Evolutionary conservation across 257 asterid genomes (phyloP), one percentile per base, ranked within the genome.

Genomic region (Plantago major): DNA sequence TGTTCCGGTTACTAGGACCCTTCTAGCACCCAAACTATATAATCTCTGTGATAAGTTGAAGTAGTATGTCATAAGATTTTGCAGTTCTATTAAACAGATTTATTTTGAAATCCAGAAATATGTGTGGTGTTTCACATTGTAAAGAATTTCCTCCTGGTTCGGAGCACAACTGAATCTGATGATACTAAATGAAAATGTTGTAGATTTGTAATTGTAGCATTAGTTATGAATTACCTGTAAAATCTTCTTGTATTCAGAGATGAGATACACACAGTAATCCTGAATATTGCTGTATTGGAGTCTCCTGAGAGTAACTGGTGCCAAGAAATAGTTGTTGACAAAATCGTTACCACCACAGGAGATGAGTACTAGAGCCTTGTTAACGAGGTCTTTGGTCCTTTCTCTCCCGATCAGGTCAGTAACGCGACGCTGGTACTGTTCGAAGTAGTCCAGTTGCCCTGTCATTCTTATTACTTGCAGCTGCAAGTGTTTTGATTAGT

Each of bases 291-390:
- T 1, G 47, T 2, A 90, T 46, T 90, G 96, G 13, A 86, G 89
- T 0, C 95, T 85, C 19, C 97, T 72, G 1, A 80, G 83, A 0
- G 97, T 85, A 33, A 72, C 70, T 4, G 96, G 97, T 2, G 85
- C 85, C 49, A 90, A 68, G 46, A 64, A 90, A 50, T 90, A 90
- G 60, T 90, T 90, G 78, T 90, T 90, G 22, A 90, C 96, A 57
- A 90, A 90, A 60, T 90, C 97, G 54, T 90, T 90, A 53, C 97
- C 96, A 38, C 97, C 97, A 61, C 88, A 44, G 6, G 96, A 84
- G 5, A 90, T 82, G 62, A 90, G 90, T 54, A 83, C 90, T 33
- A 90, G 73, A 52, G 95, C 84, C 42, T 76, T 71, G 63, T 73
- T 75, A n/a, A 90, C 81, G 2, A 85, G 84, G 14, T 65, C 64